Conservation (phyloP, 345 rosid genomes). For the Aethionema arabicum region DNA sequence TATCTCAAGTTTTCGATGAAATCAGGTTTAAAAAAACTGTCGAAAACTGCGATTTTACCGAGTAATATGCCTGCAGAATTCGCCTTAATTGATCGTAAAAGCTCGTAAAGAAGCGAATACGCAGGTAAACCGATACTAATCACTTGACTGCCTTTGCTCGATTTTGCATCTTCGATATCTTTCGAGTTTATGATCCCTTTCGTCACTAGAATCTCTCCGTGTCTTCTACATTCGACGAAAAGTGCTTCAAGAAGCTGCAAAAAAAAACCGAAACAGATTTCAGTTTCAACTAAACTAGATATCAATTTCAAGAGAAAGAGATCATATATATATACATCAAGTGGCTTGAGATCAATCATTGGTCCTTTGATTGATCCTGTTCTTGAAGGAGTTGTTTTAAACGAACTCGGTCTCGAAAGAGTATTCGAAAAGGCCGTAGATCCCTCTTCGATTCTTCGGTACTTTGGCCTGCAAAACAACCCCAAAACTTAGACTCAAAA, state of each 20-base stretch:
- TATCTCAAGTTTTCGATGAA: slow-evolving; percentile 1
- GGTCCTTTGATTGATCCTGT: slow-evolving; percentile 50
- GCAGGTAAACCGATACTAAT: slow-evolving; percentile 87
- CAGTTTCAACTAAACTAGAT: background rate
- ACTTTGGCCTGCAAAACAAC: slow-evolving; percentile 46
- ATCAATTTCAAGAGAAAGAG: background rate
- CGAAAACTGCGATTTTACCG: slow-evolving; percentile 47
- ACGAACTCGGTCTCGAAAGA: slow-evolving; percentile 51
- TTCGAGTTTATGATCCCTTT: slow-evolving; percentile 72
- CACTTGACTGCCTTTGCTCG: slow-evolving; percentile 58
- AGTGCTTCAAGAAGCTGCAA: slow-evolving; percentile 63
- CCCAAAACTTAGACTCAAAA: background rate
- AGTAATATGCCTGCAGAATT: slow-evolving; percentile 65
- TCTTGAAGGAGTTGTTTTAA: slow-evolving; percentile 54
- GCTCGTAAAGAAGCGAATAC: slow-evolving; percentile 66
- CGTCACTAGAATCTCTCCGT: slow-evolving; percentile 62
- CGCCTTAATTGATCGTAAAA: slow-evolving; percentile 62
- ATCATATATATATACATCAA: slow-evolving; percentile 51
- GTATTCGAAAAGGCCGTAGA: slow-evolving; percentile 37
- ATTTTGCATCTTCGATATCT: slow-evolving; percentile 80
- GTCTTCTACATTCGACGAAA: slow-evolving; percentile 56
- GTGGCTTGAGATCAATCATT: slow-evolving; percentile 69
- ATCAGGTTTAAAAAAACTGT: background rate
- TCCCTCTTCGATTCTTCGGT: slow-evolving; percentile 39
- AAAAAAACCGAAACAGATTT: slow-evolving; percentile 15